These are phyloP conservation scores for Penicillium tannophilum DNA, from an alignment of 495 filamentous ascomycete genomes.

Conservation along the genomic window DNA sequence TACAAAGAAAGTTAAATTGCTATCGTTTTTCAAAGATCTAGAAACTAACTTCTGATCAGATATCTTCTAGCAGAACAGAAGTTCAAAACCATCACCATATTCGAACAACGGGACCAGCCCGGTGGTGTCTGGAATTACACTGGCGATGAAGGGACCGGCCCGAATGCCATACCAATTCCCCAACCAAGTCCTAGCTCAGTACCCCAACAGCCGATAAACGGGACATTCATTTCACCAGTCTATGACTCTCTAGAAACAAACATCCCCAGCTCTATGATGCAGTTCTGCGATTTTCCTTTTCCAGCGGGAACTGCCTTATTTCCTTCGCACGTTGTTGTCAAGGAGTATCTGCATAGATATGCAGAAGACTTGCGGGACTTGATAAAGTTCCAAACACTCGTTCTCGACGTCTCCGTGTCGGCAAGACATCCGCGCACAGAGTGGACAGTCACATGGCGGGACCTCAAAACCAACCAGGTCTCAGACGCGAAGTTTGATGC, in stretches of 20 bases:
- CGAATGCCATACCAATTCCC: not conserved
- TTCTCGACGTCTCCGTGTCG: slow-evolving; percentile 6
- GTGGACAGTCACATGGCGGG: slow-evolving; percentile 14
- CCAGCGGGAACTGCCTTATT: slow-evolving; percentile 8
- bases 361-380: slow-evolving; percentile 9
- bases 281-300: slow-evolving; percentile 13
- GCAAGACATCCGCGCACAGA: not conserved
- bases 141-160: slow-evolving; percentile 19
- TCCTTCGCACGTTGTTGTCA: slow-evolving; percentile 8
- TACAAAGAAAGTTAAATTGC: slow-evolving; percentile 11
- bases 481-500: slow-evolving; percentile 9
- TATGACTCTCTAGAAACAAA: slow-evolving; percentile 18
- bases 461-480: not conserved
- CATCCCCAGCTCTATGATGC: slow-evolving; percentile 17
- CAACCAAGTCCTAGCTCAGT: slow-evolving; percentile 5
- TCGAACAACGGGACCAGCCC: slow-evolving; percentile 67
- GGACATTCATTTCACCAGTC: slow-evolving; percentile 14
- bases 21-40: not conserved
- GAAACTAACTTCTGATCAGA: slow-evolving; percentile 31
- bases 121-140: slow-evolving; percentile 77
- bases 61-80: slow-evolving; percentile 66
- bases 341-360: slow-evolving; percentile 15
- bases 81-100: slow-evolving; percentile 66
- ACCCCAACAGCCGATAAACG: slow-evolving; percentile 9
- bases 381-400: slow-evolving; percentile 5